These are phyloP conservation scores for Furculomyces boomerangus DNA, from an alignment of 371 early-diverging fungal species.

Conservation along the genomic window DNA sequence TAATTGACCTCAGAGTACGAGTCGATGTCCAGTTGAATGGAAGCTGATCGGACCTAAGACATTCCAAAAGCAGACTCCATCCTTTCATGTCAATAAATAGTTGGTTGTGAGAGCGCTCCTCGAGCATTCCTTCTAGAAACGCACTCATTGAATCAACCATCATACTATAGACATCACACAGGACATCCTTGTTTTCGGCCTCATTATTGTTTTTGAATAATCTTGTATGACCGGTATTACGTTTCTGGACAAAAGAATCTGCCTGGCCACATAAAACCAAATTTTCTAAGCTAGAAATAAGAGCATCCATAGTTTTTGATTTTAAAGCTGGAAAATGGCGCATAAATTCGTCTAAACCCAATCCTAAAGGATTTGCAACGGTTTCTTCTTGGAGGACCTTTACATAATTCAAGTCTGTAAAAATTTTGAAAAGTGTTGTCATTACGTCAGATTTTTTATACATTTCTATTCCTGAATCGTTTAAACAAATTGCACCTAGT, in stretches of 20 bases:
- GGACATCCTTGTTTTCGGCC: constrained; percentile 7
- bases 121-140: constrained; percentile 23
- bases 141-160: constrained; percentile 26
- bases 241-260: constrained; percentile 15
- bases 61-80: constrained; percentile 16
- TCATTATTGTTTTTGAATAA: constrained; percentile 10
- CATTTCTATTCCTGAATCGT: constrained; percentile 63
- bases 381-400: constrained; percentile 64
- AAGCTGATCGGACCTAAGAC: constrained; percentile 17
- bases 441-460: constrained; percentile 53
- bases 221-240: constrained; percentile 23
- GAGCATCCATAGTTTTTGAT: constrained; percentile 41
- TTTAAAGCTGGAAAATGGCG: constrained; percentile 84
- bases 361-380: constrained; percentile 58
- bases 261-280: constrained; percentile 12
- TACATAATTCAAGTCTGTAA: constrained; percentile 56
- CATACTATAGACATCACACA: constrained; percentile 23
- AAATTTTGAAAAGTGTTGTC: constrained; percentile 49
- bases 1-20: constrained; percentile 19
- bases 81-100: constrained; percentile 21
- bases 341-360: constrained; percentile 82
- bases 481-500: constrained; percentile 90
- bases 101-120: constrained; percentile 20
- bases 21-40: constrained; percentile 24
- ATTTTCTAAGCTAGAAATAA: constrained; percentile 38